Percentiles rank a stretch among this genome's conserved stretches.
These are phyloP conservation scores for Lepidium africanum DNA, from an alignment of 345 rosid species.

Conservation along the genomic window DNA sequence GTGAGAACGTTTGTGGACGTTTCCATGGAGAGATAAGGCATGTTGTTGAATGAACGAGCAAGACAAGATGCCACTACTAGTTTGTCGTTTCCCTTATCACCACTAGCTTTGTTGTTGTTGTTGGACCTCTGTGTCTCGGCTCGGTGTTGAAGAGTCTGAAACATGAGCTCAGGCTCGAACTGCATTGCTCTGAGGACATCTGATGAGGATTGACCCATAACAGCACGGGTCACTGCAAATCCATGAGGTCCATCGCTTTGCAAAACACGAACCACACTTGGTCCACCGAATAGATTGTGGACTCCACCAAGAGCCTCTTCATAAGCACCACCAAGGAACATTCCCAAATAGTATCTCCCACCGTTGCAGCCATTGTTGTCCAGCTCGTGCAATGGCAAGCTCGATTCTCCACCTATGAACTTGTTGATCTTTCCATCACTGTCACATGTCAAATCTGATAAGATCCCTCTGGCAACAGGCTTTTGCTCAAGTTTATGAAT, in stretches of 20 bases:
- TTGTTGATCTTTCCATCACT: conserved; percentile 86
- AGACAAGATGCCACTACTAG: conserved; percentile 42
- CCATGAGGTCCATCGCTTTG: conserved; percentile 88
- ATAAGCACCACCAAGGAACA: conserved; percentile 96
- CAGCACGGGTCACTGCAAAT: conserved; percentile 69
- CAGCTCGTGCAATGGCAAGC: conserved; percentile 77
- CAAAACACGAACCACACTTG: conserved; percentile 76
- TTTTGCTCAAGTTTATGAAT: conserved; percentile 65
- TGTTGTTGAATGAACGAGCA: conserved; percentile 66
- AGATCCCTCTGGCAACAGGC: conserved; percentile 60
- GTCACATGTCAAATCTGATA: conserved; percentile 87
- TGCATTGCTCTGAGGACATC: conserved; percentile 92
- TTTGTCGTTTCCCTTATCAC: conserved; percentile 28
- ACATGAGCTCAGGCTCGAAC: conserved; percentile 96
- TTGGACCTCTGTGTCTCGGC: conserved; percentile 40
- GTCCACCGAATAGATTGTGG: conserved; percentile 94
- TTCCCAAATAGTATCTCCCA: conserved; percentile 66
- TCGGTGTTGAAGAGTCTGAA: conserved; percentile 80
- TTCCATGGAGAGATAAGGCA: conserved; percentile 63
- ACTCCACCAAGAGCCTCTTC: conserved; percentile 97
- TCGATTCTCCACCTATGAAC: conserved; percentile 83
- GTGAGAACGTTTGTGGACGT: conserved; percentile 50
- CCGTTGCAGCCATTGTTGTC: conserved; percentile 30
- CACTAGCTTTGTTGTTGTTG: conserved; percentile 11
- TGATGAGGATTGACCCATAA: conserved; percentile 63